Evolutionary conservation across 768 basidiomycete genomes (phyloP), one percentile per base, ranked within the genome.

Genomic region (Neoboletus subvelutipes): DNA sequence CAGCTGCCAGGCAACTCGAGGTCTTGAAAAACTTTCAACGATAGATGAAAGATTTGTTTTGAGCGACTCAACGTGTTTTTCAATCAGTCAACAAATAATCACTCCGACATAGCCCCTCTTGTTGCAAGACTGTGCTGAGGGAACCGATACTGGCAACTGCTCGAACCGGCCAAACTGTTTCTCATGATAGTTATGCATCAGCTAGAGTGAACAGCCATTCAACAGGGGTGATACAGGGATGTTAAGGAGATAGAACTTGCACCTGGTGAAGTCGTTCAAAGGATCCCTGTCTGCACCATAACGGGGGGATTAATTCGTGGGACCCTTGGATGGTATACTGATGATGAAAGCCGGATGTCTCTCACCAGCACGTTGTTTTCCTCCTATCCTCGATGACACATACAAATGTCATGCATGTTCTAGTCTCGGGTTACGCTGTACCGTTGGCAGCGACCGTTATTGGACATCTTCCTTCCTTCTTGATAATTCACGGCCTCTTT

Each of bases 401-500:
- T 5, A 9, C 45, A 55, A 1, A 57, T 24, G n/a, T 26, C 22
- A 28, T 59, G 45, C 18, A 4, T 10, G 1, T 37, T 54, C 10
- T 18, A 65, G 65, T 54, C 5, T 29, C 67, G 7, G 55, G 59
- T 2, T 50, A 45, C 2, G 58, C 53, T 12, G 55, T 43, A 20
- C 65, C 67, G 9, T 59, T 37, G 33, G 67, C 65, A 6, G 63
- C 59, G 8, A 58, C 63, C 11, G 37, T 53, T 11, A 54, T 69
- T 0, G 22, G 34, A 11, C 17, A 59, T 11, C 45, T 61, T 40
- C 61, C 59, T 3, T 58, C 67, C 2, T 67, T 64, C 37, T 29
- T 65, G 11, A 31, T 61, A 26, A 60, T 69, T 5, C 61, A 67
- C n/a, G 63, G 60, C 9, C 57, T 67, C 9, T 68, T 69, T 50